Evolutionary conservation across 768 basidiomycete genomes (phyloP), one percentile per base, ranked within the genome.

Genomic region (Rhizopogon rudus): DNA sequence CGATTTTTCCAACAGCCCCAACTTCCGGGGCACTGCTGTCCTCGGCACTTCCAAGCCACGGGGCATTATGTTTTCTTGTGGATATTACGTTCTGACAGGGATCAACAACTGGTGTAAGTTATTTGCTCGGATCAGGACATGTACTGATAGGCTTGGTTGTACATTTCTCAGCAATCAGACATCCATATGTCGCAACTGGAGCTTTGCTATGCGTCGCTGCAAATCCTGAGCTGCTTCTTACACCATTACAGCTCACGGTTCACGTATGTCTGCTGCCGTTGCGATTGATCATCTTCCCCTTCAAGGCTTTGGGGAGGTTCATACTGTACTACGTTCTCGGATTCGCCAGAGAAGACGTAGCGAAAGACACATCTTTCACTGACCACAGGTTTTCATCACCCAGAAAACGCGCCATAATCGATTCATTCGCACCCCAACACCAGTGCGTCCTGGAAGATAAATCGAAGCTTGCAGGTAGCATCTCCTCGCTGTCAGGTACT

Each of bases 21-120:
- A 33, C 8, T 33, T 33, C 8, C 9, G 31, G 31, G 31, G 9
- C 31, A 10, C 31, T 33, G 10, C 3, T 3, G 31, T 1, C 10
- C 10, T 3, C 31, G 31, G 31, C 8, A 3, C 9, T 33, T 33
- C 31, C 9, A 33, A 33, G 7, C 31, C 9, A 33, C 31, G 10
- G 31, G 8, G 31, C 9, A 33, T 33, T 33, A 7, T 33, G 31
- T 10, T 33, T 9, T 33, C 31, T 33, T 33, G 8, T 7, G 31
- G 12, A 33, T 31, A 35, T 25, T n/a, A 9, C n/a, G 12, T 13
- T 8, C 33, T 39, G n/a, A 37, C 22, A 8, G 44, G 25, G 20
- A 10, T 39, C 13, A 22, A 54, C 10, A n/a, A 54, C 7, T 54
- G 53, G 53, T 12, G 53, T 54, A 8, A n/a, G 53, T 46, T 28